phyloP scores from a whole-genome alignment of 139 green algal genomes.

The Edaphochlamys debaryana region DNA sequence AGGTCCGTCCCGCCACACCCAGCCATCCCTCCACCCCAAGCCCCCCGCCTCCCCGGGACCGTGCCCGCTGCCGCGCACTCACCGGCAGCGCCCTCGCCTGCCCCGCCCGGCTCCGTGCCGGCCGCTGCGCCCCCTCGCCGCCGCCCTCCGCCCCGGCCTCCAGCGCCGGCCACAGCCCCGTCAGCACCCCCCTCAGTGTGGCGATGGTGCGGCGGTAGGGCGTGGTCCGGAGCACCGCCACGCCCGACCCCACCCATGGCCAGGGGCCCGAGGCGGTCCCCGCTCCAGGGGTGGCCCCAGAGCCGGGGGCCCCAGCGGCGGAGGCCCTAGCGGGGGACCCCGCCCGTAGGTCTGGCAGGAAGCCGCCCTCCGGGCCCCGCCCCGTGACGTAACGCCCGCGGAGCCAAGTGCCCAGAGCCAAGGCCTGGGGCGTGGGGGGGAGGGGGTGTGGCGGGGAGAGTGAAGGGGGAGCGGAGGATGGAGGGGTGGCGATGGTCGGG shows the following conservation, averaged over 20 bases:
- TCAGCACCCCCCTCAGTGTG: slow-evolving; percentile 71
- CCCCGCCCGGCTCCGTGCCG: not conserved
- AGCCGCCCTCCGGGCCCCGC: not conserved
- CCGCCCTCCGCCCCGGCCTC: not conserved
- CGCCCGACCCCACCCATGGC: no score
- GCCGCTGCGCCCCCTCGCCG: not conserved
- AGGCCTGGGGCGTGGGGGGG: no score
- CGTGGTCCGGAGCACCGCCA: slow-evolving; percentile 51
- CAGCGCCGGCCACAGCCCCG: slow-evolving; percentile 65
- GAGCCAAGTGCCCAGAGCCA: slow-evolving; percentile 65
- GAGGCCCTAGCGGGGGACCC: no score
- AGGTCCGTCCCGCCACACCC: no score
- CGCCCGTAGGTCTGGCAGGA: slow-evolving; percentile 47
- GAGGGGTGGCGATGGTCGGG: no score
- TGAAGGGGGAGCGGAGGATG: not conserved
- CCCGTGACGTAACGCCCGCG: slow-evolving; percentile 62
- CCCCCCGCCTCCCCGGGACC: not conserved
- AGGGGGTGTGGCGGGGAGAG: no score
- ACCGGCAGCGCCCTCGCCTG: no score
- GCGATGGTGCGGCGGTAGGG: slow-evolving; percentile 64
- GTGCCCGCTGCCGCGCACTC: not conserved
- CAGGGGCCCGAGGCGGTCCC: not conserved
- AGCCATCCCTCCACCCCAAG: no score
- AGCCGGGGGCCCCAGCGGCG: no score
- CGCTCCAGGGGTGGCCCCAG: no score